Evolutionary conservation across 1,284 basidiomycete genomes (phyloP).

Genomic region (Tilletia walkeri): DNA sequence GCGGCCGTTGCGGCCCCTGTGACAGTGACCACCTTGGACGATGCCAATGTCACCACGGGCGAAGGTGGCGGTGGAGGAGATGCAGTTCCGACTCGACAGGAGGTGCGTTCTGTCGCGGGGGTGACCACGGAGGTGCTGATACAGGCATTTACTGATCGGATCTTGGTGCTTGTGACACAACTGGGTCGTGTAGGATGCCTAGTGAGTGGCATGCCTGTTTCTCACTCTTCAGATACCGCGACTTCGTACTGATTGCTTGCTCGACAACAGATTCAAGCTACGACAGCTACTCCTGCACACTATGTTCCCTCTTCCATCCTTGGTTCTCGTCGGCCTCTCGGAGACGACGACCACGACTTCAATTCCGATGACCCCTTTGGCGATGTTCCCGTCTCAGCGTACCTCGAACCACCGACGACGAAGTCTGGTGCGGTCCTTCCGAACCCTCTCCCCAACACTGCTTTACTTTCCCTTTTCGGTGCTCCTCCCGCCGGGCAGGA

Average conservation of each 20-base stretch:
- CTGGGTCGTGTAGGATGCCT: conserved; percentile 36
- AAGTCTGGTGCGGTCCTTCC: conserved; percentile 47
- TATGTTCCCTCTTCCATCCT: conserved; percentile 2
- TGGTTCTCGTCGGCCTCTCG: not conserved
- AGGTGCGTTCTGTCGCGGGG: conserved; percentile 21
- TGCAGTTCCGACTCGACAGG: conserved; percentile 8
- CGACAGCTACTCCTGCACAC: not conserved
- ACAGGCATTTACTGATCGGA: conserved; percentile 35
- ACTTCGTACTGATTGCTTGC: not conserved
- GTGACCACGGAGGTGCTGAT: conserved; percentile 29
- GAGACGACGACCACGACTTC: not conserved
- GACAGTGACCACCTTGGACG: not conserved
- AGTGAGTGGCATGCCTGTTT: conserved; percentile 19
- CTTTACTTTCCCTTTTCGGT: conserved; percentile 75
- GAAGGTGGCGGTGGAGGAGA: not conserved
- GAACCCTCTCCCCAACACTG: conserved; percentile 69
- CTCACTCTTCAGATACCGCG: not conserved
- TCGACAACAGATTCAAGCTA: conserved; percentile 7
- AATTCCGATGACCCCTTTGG: not conserved
- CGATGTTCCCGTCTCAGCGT: conserved; percentile 4
- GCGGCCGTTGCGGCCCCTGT: not conserved
- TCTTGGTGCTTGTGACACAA: conserved; percentile 41
- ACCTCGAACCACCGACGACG: conserved; percentile 33
- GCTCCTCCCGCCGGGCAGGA: conserved; percentile 64
- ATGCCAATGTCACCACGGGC: not conserved